Percentiles rank a stretch among this genome's conserved stretches.
phyloP scores from a whole-genome alignment of 139 green algal species.

The Bryopsis sp. region DNA sequence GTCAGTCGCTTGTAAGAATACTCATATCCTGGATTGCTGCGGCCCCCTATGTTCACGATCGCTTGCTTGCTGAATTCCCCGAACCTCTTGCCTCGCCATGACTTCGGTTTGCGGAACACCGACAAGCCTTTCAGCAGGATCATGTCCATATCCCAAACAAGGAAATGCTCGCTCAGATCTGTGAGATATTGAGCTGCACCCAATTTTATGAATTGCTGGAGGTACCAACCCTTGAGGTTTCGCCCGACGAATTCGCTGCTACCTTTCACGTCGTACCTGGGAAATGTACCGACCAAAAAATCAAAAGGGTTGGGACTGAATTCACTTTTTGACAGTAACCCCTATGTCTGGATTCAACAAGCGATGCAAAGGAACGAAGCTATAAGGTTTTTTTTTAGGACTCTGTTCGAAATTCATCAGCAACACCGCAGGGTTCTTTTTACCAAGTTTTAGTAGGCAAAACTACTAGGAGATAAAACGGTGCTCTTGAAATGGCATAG shows the following conservation, averaged over 20 bases:
- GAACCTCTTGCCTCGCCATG: too few relatives aligned
- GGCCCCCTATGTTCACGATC: slow-evolving; percentile 25
- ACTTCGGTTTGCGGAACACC: slow-evolving; percentile 11
- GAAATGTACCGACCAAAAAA: background rate
- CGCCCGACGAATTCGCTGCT: slow-evolving; percentile 26
- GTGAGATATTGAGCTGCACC: slow-evolving; percentile 22
- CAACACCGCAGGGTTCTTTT: background rate
- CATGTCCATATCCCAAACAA: slow-evolving; percentile 52
- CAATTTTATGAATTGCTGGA: slow-evolving; percentile 46
- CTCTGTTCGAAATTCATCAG: background rate
- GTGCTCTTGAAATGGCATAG: too few relatives aligned
- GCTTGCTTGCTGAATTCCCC: too few relatives aligned
- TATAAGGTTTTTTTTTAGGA: background rate
- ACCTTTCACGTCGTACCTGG: slow-evolving; percentile 6
- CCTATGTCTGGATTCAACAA: background rate
- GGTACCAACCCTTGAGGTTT: slow-evolving; percentile 31
- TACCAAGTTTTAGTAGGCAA: too few relatives aligned
- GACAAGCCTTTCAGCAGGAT: slow-evolving; percentile 27
- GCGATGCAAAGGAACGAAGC: background rate
- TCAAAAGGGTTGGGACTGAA: background rate
- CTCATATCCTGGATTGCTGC: slow-evolving; percentile 22
- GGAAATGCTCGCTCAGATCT: slow-evolving; percentile 28
- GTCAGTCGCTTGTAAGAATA: slow-evolving; percentile 23
- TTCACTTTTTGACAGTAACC: background rate
- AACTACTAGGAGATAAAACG: too few relatives aligned